Percentiles rank a stretch among this genome's conserved stretches.
These are phyloP conservation scores for Paspalum notatum DNA, from an alignment of 176 grass and related monocot species.

Conservation along the genomic window DNA sequence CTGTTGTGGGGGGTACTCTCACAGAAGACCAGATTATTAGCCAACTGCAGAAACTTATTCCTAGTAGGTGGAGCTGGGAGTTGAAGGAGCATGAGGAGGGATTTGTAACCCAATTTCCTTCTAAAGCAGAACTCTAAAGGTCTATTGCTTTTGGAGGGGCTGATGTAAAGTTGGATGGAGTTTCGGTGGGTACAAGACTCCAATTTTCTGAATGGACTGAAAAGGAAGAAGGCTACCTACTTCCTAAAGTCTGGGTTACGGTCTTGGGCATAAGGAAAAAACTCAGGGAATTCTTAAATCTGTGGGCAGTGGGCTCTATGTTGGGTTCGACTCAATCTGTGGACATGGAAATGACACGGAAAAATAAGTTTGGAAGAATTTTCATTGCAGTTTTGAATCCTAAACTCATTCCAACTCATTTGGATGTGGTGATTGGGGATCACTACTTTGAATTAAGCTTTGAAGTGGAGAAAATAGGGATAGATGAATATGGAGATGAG, in stretches of 20 bases:
- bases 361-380: not conserved
- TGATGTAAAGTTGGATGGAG: not conserved
- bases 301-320: not conserved
- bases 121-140: not conserved
- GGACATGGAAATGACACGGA: no score
- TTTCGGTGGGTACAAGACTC: fast-evolving
- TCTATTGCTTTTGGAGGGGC: not conserved
- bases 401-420: fast-evolving
- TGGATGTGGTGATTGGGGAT: not conserved
- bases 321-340: not conserved
- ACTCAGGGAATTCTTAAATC: not conserved
- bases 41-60: no score
- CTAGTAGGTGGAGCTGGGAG: no score
- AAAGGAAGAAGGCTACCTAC: not conserved
- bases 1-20: no score
- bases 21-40: no score
- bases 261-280: not conserved
- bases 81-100: no score
- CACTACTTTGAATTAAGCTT: not conserved
- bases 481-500: not conserved
- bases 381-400: not conserved
- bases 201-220: not conserved
- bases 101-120: no score
- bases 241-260: not conserved
- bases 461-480: not conserved